Evolutionary conservation across 2,329 filamentous ascomycete genomes (phyloP), one percentile per base, ranked within the genome.

Genomic region (Penicillium sp.): DNA sequence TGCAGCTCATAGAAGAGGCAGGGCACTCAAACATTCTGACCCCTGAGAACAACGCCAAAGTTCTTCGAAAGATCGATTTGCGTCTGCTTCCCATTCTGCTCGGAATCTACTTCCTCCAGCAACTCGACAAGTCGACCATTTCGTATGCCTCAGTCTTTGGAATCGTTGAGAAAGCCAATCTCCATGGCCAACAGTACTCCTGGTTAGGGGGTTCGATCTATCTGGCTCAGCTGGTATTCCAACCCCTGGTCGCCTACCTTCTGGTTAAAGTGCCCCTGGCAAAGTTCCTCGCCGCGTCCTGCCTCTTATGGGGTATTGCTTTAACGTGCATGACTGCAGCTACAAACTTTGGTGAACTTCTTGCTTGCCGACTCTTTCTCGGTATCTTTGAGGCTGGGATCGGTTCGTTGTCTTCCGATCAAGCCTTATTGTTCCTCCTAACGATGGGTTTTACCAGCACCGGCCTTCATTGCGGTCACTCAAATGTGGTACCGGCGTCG

Each of bases 61-160:
- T 80, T 6, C 64, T 79, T 34, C 69, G 71, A 26, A 72, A 70
- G 54, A 79, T 80, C 48, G 77, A 80, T 57, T 60, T 74, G 22
- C 63, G 70, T 44, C 70, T 80, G 21, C 64, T 80, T 12, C 76
- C 77, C 0, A 72, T 79, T 47, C 76, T 84, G 50, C 69, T 83
- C 10, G 72, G 73, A 6, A 78, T 82, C 19, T 84, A 84, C 64
- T 83, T 80, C 59, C 72, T 84, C 0, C 81, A 84, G 55, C 76
- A 75, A 10, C 70, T 83, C 6, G 81, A 84, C 67, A 84, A 84
- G 63, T 76, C 79, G 0, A 80, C 79, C 0, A 69, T 84, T 2
- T 72, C 68, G 2, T 84, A 83, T 57, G 79, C 79, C 3, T 82
- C 80, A 0, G 77, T 84, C 10, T 84, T 84, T 56, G 81, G 81